phyloP scores from a whole-genome alignment of 202 grass and related monocot species.

The Carex sylvatica region DNA sequence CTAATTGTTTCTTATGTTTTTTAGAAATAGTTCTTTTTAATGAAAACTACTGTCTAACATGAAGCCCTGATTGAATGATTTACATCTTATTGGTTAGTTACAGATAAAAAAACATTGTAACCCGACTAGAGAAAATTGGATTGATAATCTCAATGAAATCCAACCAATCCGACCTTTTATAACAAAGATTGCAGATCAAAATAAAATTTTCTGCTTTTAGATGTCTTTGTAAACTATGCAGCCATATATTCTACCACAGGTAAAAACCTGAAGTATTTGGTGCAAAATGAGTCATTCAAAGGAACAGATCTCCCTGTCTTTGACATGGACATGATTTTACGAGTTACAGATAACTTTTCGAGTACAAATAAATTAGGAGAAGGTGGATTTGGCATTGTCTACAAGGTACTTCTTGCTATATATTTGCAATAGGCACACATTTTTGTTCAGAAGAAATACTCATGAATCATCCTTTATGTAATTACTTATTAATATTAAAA shows the following conservation, averaged over 20 bases:
- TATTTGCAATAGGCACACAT: background rate
- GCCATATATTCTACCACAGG: background rate
- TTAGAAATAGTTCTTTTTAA: too few relatives aligned
- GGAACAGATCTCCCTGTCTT: constrained; percentile 56
- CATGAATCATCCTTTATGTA: background rate
- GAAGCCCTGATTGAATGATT: too few relatives aligned
- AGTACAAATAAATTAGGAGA: constrained; percentile 55
- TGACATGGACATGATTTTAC: constrained; percentile 46
- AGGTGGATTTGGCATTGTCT: constrained; percentile 70
- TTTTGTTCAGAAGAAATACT: background rate
- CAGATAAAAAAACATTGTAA: too few relatives aligned
- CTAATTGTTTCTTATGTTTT: too few relatives aligned
- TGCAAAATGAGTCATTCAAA: background rate
- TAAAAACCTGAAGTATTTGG: background rate
- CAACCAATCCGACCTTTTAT: background rate
- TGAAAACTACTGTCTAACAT: too few relatives aligned
- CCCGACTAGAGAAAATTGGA: background rate
- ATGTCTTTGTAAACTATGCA: background rate
- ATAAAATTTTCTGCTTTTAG: background rate
- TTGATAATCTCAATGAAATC: too few relatives aligned
- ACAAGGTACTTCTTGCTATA: constrained; percentile 47
- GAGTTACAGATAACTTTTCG: constrained; percentile 49
- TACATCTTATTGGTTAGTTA: too few relatives aligned
- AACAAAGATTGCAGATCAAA: background rate
- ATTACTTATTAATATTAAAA: background rate